Evolutionary conservation across 2,329 filamentous ascomycete species (phyloP), one percentile per base, ranked within the genome.

Genomic region (Fragosphaeria purpurea): DNA sequence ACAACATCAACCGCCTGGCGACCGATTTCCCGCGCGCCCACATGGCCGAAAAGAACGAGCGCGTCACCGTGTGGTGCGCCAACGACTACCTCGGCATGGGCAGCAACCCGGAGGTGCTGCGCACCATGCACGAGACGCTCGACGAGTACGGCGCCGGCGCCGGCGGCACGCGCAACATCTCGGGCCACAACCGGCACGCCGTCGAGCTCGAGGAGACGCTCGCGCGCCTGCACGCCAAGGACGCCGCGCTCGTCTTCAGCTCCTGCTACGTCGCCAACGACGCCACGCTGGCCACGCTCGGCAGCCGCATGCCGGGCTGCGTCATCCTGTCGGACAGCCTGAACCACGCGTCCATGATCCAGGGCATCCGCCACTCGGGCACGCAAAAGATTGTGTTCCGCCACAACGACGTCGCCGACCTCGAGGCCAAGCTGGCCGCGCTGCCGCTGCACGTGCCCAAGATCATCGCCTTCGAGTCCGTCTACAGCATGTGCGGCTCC

Each of bases 61-160:
- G 82, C 48, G 93, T 98, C 52, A 95, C 91, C 2, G 93, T 98
- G 31, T 98, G 93, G 93, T 98, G 93, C 75, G 94, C 91, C 65
- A 98, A 98, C 63, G 93, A 98, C 67, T 98, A 98, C 67, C 81
- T 98, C 13, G 93, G 93, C 60, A 98, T 98, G 93, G 91, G 93
- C 43, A 80, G 89, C 60, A 96, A 97, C 69, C 79, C 81, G 10
- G 76, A 87, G 47, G 93, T 98, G 9, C 72, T 98, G 62, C 82
- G 86, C 65, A 80, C 80, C 51, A 98, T 98, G 93, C 91, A 98
- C 66, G 79, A 93, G 65, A 96, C 91, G 3, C 73, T 98, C 43
- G 90, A 98, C 60, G 88, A 83, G 63, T 98, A 98, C 61, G 93
- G 93, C 53, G 88, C 93, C 37, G 93, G 93, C 53, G 93, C 93